phyloP scores from a whole-genome alignment of 495 filamentous ascomycete genomes.

The Tuber magnatum region DNA sequence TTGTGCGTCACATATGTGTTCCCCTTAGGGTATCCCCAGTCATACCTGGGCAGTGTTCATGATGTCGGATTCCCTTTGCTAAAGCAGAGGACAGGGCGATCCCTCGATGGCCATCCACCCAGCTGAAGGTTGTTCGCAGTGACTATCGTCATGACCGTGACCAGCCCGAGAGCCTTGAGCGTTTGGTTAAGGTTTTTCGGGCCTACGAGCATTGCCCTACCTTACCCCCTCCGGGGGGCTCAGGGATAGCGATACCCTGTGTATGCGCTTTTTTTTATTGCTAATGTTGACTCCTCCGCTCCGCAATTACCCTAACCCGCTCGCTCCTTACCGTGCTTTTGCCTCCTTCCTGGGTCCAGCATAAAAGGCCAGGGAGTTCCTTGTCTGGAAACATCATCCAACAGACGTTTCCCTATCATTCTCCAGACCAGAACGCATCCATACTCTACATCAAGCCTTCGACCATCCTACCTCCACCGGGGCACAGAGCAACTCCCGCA shows the following conservation, averaged over 20 bases:
- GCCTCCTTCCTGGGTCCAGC: constrained; percentile 5
- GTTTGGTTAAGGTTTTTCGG: constrained; percentile 7
- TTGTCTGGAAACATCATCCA: constrained; percentile 5
- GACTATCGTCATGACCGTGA: constrained; percentile 25
- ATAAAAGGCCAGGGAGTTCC: constrained; percentile 23
- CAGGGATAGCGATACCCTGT: constrained; percentile 6
- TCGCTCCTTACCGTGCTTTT: neutral
- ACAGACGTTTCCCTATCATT: neutral
- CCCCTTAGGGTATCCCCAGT: constrained; percentile 8
- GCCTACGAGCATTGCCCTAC: constrained; percentile 9
- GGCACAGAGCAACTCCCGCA: constrained; percentile 1
- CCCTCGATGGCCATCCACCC: constrained; percentile 10
- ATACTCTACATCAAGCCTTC: neutral
- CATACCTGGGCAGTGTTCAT: constrained; percentile 22
- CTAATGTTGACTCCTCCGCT: constrained; percentile 30
- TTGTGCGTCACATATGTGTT: constrained; percentile 21
- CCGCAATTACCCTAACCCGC: neutral
- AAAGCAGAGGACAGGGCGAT: constrained; percentile 16
- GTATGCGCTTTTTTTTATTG: constrained; percentile 3
- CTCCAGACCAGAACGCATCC: constrained; percentile 1
- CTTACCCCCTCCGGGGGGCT: neutral
- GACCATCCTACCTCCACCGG: neutral
- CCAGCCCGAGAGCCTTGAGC: constrained; percentile 19
- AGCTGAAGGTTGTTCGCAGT: constrained; percentile 25
- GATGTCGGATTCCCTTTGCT: neutral